A percentile compares a stretch with the other conserved stretches of the same genome.
These are phyloP conservation scores for Parascedosporium putredinis DNA, from an alignment of 2,329 filamentous ascomycete species.

Conservation along the genomic window DNA sequence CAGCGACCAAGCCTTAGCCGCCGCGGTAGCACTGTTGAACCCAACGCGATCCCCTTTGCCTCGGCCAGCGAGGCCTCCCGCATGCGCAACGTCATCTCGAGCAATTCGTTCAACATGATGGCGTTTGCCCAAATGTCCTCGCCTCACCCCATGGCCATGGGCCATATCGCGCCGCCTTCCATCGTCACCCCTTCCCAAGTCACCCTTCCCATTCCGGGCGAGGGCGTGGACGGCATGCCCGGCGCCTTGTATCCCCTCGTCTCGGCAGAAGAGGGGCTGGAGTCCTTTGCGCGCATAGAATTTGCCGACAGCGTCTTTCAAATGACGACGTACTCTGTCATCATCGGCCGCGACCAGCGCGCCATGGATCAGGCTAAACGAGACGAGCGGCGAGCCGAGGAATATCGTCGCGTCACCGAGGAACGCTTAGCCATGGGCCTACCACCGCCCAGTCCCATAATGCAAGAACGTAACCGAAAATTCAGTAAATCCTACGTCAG, in stretches of 20 bases:
- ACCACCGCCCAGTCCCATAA: constrained; percentile 39
- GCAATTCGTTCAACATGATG: constrained; percentile 33
- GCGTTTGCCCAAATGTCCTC: constrained; percentile 29
- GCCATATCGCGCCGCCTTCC: constrained; percentile 25
- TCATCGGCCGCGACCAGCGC: constrained; percentile 60
- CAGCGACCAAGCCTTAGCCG: constrained; percentile 7
- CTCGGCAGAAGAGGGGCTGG: constrained; percentile 25
- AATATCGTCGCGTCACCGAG: constrained; percentile 32
- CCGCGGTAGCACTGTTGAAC: constrained; percentile 13
- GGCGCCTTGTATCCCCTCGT: constrained; percentile 23
- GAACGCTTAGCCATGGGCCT: constrained; percentile 38
- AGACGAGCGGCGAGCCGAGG: constrained; percentile 37
- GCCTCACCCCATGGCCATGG: constrained; percentile 20
- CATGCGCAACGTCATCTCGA: constrained; percentile 24
- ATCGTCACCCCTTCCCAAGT: constrained; percentile 34
- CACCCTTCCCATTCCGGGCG: constrained; percentile 28
- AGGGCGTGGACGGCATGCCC: constrained; percentile 18
- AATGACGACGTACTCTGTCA: constrained; percentile 64
- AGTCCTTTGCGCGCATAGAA: constrained; percentile 51
- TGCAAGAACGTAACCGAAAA: constrained; percentile 36
- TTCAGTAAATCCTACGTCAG: constrained; percentile 58
- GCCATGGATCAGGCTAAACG: constrained; percentile 44
- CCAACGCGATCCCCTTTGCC: constrained; percentile 20
- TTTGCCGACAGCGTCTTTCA: constrained; percentile 70
- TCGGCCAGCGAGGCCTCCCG: constrained; percentile 23